A percentile compares a stretch with the other conserved stretches of the same genome.
Conservation (phyloP, 345 rosid genomes). For the Sonneratia alba region DNA sequence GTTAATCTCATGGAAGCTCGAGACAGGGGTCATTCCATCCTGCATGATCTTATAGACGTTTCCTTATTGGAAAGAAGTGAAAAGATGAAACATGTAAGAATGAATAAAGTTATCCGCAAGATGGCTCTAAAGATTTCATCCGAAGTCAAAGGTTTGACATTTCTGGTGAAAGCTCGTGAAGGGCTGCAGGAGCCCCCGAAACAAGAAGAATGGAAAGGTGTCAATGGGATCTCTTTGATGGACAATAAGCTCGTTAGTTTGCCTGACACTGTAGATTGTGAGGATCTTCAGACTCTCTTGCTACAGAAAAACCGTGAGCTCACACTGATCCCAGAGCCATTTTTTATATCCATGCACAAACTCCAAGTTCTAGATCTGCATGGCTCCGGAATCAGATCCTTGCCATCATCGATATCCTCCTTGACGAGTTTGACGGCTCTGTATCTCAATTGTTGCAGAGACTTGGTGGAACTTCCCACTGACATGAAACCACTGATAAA, state of each 20-base stretch:
- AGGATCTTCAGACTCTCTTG: slow-evolving; percentile 13
- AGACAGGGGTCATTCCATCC: slow-evolving; percentile 16
- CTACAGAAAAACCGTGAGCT: slow-evolving; percentile 14
- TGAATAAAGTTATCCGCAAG: slow-evolving; percentile 12
- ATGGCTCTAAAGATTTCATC: slow-evolving; percentile 19
- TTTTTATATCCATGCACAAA: slow-evolving; percentile 18
- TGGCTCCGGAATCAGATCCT: slow-evolving; percentile 11
- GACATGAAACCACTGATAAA: slow-evolving; percentile 5
- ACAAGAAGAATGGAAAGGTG: slow-evolving; percentile 12
- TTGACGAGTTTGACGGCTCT: slow-evolving; percentile 16
- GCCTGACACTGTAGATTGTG: slow-evolving; percentile 13
- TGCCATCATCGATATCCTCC: slow-evolving; percentile 16
- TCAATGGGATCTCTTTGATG: slow-evolving; percentile 20
- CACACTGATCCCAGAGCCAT: slow-evolving; percentile 4
- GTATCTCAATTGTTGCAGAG: slow-evolving; percentile 20
- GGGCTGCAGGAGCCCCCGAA: neutral
- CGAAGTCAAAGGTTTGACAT: neutral
- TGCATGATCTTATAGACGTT: slow-evolving; percentile 15
- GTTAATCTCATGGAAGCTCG: slow-evolving; percentile 8
- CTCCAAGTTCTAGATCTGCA: slow-evolving; percentile 23
- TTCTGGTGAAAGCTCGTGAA: slow-evolving; percentile 6
- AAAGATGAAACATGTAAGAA: slow-evolving; percentile 10
- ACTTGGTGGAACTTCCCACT: slow-evolving; percentile 14
- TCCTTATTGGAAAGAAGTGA: slow-evolving; percentile 17
- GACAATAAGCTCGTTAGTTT: slow-evolving; percentile 13